Conservation (phyloP, 2,329 filamentous ascomycete genomes). For the Fusarium sp. region DNA sequence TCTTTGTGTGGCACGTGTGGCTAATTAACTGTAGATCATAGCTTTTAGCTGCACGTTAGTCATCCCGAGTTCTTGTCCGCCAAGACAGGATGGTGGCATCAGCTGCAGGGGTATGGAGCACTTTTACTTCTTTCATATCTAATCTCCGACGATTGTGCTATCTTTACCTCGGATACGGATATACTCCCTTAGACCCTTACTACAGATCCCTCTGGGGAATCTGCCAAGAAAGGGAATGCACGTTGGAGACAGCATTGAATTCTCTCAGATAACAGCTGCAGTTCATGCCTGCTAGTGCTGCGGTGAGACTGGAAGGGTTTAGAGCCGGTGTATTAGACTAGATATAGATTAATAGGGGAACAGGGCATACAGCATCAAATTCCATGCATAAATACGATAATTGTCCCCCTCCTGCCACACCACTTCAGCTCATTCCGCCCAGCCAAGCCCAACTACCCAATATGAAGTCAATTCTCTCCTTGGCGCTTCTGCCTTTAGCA, state of each 20-base stretch:
- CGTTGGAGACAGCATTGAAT: background rate
- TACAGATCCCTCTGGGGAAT: constrained; percentile 1
- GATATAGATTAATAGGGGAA: background rate
- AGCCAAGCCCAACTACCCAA: constrained; percentile 5
- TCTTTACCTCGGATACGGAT: constrained; percentile 1
- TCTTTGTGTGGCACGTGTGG: background rate
- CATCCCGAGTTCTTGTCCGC: background rate
- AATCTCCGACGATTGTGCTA: constrained; percentile 16
- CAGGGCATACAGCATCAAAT: background rate
- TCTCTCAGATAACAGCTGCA: background rate
- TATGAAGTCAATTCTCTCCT: constrained; percentile 36
- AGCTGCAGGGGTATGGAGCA: background rate
- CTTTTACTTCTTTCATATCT: constrained; percentile 3
- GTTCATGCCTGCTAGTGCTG: constrained; percentile 12
- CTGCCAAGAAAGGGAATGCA: constrained; percentile 5
- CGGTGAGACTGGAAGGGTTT: background rate
- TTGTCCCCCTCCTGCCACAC: background rate
- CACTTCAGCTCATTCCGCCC: constrained; percentile 8
- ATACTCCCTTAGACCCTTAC: background rate
- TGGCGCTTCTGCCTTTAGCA: constrained; percentile 31
- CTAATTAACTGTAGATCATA: background rate
- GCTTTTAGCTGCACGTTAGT: background rate
- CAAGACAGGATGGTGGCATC: background rate
- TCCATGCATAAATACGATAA: constrained; percentile 12
- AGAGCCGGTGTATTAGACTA: background rate